phyloP scores from a whole-genome alignment of 768 basidiomycete genomes.

The Trametes punicea region DNA sequence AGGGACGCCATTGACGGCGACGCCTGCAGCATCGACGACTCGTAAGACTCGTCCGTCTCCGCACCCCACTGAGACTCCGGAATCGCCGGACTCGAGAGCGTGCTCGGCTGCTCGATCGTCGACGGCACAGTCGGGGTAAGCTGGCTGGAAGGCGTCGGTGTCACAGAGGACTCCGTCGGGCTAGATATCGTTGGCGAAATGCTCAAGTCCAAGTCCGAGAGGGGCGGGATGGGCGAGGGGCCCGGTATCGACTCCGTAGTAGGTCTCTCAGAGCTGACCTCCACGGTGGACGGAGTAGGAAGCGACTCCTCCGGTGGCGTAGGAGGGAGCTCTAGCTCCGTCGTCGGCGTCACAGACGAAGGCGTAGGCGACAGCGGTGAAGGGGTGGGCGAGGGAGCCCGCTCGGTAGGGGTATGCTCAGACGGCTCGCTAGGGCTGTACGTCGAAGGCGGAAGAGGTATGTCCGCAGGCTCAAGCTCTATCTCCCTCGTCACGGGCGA shows the following conservation, averaged over 20 bases:
- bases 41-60: conserved; percentile 68
- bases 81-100: conserved; percentile 39
- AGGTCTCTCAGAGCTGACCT: conserved; percentile 3
- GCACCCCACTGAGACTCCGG: conserved; percentile 52
- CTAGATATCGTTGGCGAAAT: conserved; percentile 40
- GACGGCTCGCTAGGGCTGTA: conserved; percentile 27
- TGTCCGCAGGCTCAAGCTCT: conserved; percentile 31
- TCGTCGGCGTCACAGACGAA: conserved; percentile 5
- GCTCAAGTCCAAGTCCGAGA: conserved; percentile 26
- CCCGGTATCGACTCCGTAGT: conserved; percentile 20
- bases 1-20: conserved; percentile 59
- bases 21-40: conserved; percentile 70
- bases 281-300: conserved; percentile 11
- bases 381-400: conserved; percentile 4
- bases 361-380: background rate
- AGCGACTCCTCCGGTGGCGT: conserved; percentile 25
- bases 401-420: conserved; percentile 12
- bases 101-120: conserved; percentile 29
- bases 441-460: conserved; percentile 41
- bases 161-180: conserved; percentile 41
- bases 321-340: conserved; percentile 25
- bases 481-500: conserved; percentile 2
- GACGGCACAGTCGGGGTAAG: conserved; percentile 25
- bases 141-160: conserved; percentile 29
- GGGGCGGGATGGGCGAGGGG: conserved; percentile 31